Evolutionary conservation across 108 stramenopile species (phyloP).

Genomic region (Cyclotella baltica): DNA sequence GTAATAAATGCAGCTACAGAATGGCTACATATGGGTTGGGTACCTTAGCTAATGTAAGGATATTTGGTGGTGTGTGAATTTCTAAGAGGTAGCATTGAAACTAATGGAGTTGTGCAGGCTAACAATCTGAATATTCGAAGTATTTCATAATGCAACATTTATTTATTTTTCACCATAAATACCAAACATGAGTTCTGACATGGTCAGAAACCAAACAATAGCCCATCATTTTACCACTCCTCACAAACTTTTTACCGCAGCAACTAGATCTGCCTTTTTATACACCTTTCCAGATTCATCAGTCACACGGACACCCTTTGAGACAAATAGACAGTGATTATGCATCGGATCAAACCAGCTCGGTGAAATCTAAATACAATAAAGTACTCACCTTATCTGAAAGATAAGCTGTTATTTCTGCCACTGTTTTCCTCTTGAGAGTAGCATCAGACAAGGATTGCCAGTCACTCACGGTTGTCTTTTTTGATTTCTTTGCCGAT

Average conservation of each 20-base stretch:
- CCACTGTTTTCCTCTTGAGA: conserved; percentile 49
- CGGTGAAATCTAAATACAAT: neutral
- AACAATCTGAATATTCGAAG: neutral
- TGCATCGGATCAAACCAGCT: neutral
- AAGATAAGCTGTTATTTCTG: conserved; percentile 50
- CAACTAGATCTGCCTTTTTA: conserved; percentile 48
- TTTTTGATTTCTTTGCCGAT: conserved; percentile 10
- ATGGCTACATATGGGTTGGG: too few species aligned
- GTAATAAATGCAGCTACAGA: neutral
- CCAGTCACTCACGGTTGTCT: conserved; percentile 26
- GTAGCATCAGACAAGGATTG: conserved; percentile 41
- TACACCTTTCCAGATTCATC: conserved; percentile 37
- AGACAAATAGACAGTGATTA: neutral
- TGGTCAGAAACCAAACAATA: neutral
- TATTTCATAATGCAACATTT: neutral
- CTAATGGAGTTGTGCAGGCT: neutral
- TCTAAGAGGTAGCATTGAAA: too few species aligned
- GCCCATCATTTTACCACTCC: neutral
- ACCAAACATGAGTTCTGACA: too few species aligned
- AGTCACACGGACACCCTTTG: conserved; percentile 31
- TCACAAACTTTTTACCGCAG: conserved; percentile 49
- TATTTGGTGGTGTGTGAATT: too few species aligned
- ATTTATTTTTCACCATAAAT: too few species aligned
- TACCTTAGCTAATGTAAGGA: too few species aligned
- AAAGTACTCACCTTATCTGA: conserved; percentile 29